Base-by-base conservation (phyloP, 306 rosid species). In the Glycine latifolia region DNA sequence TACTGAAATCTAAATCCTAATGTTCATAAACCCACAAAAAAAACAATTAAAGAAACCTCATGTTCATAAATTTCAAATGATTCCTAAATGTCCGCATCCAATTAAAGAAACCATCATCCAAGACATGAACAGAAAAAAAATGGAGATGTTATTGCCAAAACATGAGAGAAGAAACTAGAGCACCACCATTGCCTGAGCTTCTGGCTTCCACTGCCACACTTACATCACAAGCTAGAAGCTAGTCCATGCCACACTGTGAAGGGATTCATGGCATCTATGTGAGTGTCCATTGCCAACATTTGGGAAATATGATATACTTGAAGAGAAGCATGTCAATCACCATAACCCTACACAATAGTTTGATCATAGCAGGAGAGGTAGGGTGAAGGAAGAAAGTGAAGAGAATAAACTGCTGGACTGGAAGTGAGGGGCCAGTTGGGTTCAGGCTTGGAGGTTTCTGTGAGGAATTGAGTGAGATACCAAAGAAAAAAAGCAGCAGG, bases 391-490 rank as follows among this genome's bases (percentile, higher is more conserved):
- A 41, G 16, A 43, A 53, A 9, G 37, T 8, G 1, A 62, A 20
- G n/a, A n/a, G 20, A 11, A 62, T 14, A 48, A 39, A 17, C 54
- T 37, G 56, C 31, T 7, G 8, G 56, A 50, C 31, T 7, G 8
- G 56, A 62, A 44, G 59, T 72, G 79, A 73, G 47, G n/a, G 60
- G 59, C 2, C 43, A 20, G 54, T 37, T 31, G 8, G 47, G 47
- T 43, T 43, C 47, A 43, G 12, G 70, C 50, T 31, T 58, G 39
- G 68, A 31, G 39, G 26, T 14, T 73, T 3, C n/a, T 46, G 60
- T 3, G 26, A 65, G 75, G 68, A 81, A 53, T 73, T 48, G 10
- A 2, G 33, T 46, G 35, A 78, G 67, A 78, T 67, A 6, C 46
- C 13, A 11, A 53, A 78, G 63, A 26, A 39, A 50, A 10, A 16